Base-by-base conservation (phyloP, 2,329 filamentous ascomycete species). In the Aspergillus transmontanensis region DNA sequence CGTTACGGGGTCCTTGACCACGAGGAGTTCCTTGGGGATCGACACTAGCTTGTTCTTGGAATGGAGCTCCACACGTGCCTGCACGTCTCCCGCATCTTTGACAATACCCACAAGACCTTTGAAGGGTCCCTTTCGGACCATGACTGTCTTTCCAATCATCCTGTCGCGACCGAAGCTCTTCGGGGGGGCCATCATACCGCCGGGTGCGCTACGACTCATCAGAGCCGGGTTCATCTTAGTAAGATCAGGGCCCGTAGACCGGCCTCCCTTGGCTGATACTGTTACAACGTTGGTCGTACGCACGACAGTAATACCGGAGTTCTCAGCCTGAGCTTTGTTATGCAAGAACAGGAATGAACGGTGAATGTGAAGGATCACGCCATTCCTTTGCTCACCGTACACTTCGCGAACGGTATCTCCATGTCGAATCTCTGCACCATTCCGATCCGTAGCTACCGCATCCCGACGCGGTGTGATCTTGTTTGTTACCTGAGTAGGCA, bases 21-120 rank as follows among this genome's bases (percentile, higher is more conserved):
- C 87, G n/a, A 99, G 81, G 62, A 90, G 87, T 12, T 91, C 89
- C 75, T 96, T 96, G 23, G 89, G 86, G 41, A 98, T 87, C 9
- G 90, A 93, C 65, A 98, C 88, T 19, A 92, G 90, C 83, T 97
- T 98, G 80, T 89, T 92, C 82, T 96, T 97, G 6, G 94, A 94
- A 75, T 98, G 94, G 45, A 99, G 82, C 79, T 99, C 95, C 48
- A 99, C 91, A 66, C 94, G 90, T 34, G 93, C 94, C 72, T 91
- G 88, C 4, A 87, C 87, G 71, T 96, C 94, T 7, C 92, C 96
- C 0, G 94, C 91, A 75, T 98, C 94, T 76, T 97, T 97, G 71
- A 99, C 94, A 68, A 97, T 96, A 71, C 95, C 95, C 48, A 98
- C 83, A 50, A 97, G 84, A 61, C 94, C 94, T 80, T 99, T 99